phyloP scores from a whole-genome alignment of 2,329 filamentous ascomycete species.

The Epichloe typhina region DNA sequence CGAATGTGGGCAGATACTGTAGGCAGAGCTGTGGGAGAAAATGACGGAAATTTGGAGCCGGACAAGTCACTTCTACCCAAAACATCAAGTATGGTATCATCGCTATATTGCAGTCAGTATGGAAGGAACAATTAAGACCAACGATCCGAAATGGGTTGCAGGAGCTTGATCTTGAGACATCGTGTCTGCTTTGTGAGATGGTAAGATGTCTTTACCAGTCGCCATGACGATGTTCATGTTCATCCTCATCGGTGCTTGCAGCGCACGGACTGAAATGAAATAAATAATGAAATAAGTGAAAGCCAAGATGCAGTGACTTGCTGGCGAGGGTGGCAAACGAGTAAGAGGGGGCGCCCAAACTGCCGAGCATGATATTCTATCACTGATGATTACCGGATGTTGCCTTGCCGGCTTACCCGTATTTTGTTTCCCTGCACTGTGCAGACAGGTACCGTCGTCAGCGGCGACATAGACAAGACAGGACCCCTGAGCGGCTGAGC shows the following conservation, averaged over 20 bases:
- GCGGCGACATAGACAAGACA: too few species aligned
- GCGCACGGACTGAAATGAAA: neutral
- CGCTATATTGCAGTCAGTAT: slow-evolving; percentile 27
- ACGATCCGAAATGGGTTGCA: slow-evolving; percentile 14
- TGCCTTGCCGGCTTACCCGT: too few species aligned
- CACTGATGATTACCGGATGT: too few species aligned
- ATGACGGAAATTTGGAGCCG: slow-evolving; percentile 69
- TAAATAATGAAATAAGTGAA: neutral
- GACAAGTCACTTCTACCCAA: slow-evolving; percentile 51
- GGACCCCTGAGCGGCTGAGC: too few species aligned
- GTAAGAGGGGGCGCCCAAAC: too few species aligned
- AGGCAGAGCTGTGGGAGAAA: slow-evolving; percentile 77
- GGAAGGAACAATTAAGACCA: too few species aligned
- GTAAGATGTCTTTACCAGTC: neutral
- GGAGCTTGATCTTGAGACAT: neutral
- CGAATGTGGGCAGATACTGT: slow-evolving; percentile 71
- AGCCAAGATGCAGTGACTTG: neutral
- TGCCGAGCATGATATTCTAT: too few species aligned
- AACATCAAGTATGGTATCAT: slow-evolving; percentile 76
- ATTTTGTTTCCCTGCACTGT: too few species aligned
- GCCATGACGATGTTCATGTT: neutral
- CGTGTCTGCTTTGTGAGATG: neutral
- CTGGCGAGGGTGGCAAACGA: too few species aligned
- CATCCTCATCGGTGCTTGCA: neutral
- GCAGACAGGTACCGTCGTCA: too few species aligned